phyloP scores from a whole-genome alignment of 2,329 filamentous ascomycete genomes.

The Cladobotryum protrusum region DNA sequence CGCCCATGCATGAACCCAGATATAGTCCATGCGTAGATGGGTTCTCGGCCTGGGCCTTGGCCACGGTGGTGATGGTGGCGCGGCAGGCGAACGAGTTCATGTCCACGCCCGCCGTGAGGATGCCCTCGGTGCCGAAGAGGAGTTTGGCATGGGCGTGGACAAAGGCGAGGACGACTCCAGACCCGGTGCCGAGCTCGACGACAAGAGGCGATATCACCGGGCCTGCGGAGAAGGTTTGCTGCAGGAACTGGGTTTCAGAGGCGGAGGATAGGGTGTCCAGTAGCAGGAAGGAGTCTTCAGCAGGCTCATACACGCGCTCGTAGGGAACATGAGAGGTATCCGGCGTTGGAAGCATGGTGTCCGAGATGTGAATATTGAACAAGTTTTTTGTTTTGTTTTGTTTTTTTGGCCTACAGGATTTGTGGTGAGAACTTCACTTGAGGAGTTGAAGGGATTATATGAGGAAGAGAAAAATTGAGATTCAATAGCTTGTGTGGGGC shows the following conservation, averaged over 20 bases:
- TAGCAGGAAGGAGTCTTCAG: conserved; percentile 91
- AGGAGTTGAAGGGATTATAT: not conserved
- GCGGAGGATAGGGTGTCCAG: conserved; percentile 80
- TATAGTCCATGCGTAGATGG: conserved; percentile 42
- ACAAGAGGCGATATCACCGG: conserved; percentile 50
- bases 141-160: conserved; percentile 64
- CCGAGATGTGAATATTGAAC: not conserved
- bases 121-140: conserved; percentile 65
- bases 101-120: conserved; percentile 74
- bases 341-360: conserved; percentile 80
- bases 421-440: conserved; percentile 9
- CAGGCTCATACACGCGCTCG: conserved; percentile 85
- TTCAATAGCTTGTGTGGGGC: conserved; percentile 14
- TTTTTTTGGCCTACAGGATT: no score
- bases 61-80: conserved; percentile 66
- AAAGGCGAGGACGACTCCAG: conserved; percentile 90
- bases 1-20: conserved; percentile 61
- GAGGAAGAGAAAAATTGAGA: not conserved
- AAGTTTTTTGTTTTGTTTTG: no score
- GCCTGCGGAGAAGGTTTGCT: conserved; percentile 46
- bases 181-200: conserved; percentile 84
- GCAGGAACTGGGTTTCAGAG: conserved; percentile 63
- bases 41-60: conserved; percentile 33
- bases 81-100: conserved; percentile 78
- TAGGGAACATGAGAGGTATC: conserved; percentile 88